These are phyloP conservation scores for Scutellaria minor DNA, from an alignment of 257 asterid species.

Conservation along the genomic window DNA sequence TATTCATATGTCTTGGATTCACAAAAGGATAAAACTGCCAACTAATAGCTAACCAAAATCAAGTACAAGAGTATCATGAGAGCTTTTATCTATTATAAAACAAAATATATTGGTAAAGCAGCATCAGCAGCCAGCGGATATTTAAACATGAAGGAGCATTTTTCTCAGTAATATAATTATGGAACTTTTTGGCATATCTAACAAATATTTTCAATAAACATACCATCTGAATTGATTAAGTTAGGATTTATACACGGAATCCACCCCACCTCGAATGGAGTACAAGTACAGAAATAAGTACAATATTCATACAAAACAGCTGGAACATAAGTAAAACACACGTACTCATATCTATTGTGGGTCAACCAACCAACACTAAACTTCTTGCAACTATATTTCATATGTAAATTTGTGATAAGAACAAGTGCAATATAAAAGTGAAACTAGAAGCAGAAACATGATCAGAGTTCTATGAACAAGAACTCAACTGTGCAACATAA, in stretches of 20 bases:
- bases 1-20: conserved; percentile 19
- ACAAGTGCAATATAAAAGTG: conserved; percentile 20
- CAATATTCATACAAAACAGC: conserved; percentile 20
- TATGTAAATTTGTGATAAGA: conserved; percentile 11
- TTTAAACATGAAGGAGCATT: conserved; percentile 16
- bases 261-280: conserved; percentile 5
- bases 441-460: conserved; percentile 17
- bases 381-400: conserved; percentile 20
- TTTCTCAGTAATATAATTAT: not conserved
- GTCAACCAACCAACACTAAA: conserved; percentile 28
- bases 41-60: conserved; percentile 23
- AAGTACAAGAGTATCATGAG: conserved; percentile 27
- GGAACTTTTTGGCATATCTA: not conserved
- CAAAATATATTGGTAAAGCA: conserved; percentile 27
- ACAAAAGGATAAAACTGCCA: conserved; percentile 10
- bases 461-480: not conserved
- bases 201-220: not conserved
- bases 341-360: conserved; percentile 23
- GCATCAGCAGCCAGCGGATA: conserved; percentile 15
- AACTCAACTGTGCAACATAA: conserved; percentile 23
- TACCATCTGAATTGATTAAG: conserved; percentile 25
- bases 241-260: conserved; percentile 3
- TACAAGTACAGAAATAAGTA: not conserved
- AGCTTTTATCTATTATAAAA: conserved; percentile 12
- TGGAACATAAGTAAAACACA: conserved; percentile 21